These are phyloP conservation scores for Trichoderma oligosporum DNA, from an alignment of 2,329 filamentous ascomycete species.

Conservation along the genomic window DNA sequence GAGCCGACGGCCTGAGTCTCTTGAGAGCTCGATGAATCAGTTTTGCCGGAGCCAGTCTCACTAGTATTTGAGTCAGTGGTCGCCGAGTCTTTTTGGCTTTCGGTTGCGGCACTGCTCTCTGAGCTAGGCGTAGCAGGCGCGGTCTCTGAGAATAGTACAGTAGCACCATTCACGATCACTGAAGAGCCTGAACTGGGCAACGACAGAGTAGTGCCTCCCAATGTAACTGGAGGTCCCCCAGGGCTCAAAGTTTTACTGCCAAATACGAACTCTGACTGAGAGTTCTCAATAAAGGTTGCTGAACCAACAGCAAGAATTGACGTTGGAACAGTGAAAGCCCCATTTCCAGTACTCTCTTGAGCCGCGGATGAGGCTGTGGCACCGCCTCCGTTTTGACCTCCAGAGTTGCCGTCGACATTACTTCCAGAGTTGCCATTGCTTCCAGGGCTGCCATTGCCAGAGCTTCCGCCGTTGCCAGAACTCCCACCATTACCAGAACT, in stretches of 20 bases:
- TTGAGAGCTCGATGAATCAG: neutral
- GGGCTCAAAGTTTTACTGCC: conserved; percentile 4
- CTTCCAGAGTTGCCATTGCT: neutral
- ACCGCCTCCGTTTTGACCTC: neutral
- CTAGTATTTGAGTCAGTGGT: neutral
- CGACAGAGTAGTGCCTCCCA: conserved; percentile 9
- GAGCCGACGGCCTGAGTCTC: neutral
- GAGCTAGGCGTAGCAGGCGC: neutral
- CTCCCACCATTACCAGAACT: neutral
- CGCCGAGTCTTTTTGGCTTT: neutral
- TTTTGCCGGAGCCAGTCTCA: neutral
- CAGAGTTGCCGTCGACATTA: neutral
- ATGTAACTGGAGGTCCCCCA: conserved; percentile 8
- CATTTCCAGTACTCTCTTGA: neutral
- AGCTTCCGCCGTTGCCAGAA: neutral
- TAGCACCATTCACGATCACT: neutral
- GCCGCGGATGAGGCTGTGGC: neutral
- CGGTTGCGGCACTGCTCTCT: neutral
- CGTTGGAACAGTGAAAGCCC: neutral
- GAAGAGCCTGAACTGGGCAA: conserved; percentile 7
- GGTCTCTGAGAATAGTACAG: neutral
- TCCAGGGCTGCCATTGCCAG: neutral
- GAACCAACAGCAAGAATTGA: conserved; percentile 1
- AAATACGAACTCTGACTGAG: conserved; percentile 8
- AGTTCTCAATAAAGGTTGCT: conserved; percentile 8